Evolutionary conservation across 1,284 basidiomycete species (phyloP).

Genomic region (Heterobasidion annosum): DNA sequence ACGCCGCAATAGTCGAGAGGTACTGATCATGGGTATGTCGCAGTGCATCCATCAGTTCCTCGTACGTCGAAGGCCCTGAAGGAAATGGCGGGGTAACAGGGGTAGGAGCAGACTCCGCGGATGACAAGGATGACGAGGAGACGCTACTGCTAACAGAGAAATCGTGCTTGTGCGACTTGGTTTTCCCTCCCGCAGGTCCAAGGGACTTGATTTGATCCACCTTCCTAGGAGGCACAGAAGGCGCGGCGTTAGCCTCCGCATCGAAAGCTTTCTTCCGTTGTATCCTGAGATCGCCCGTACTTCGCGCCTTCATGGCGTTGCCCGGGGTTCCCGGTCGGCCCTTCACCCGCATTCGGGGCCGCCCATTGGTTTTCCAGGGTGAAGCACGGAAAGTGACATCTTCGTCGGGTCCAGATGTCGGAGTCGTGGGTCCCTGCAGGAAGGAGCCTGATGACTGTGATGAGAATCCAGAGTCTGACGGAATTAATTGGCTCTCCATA

Average conservation of each 20-base stretch:
- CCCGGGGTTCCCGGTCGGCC: conserved; percentile 20
- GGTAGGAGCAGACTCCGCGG: conserved; percentile 26
- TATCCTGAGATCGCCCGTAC: conserved; percentile 42
- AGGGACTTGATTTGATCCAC: conserved; percentile 2
- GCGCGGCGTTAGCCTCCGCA: conserved; percentile 17
- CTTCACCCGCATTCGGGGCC: conserved; percentile 11
- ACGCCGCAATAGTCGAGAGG: conserved; percentile 89
- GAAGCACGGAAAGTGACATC: conserved; percentile 8
- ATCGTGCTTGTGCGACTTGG: conserved; percentile 10
- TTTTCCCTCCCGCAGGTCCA: conserved; percentile 4
- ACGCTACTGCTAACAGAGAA: conserved; percentile 58
- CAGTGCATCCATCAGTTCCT: conserved; percentile 62
- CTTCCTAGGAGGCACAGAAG: conserved; percentile 15
- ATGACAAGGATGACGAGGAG: conserved; percentile 54
- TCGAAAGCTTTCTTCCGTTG: conserved; percentile 18
- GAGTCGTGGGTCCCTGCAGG: conserved; percentile 3
- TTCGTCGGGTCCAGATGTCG: conserved; percentile 5
- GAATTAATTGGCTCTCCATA: conserved; percentile 19
- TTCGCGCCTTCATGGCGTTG: conserved; percentile 36
- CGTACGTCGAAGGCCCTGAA: conserved; percentile 53
- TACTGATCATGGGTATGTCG: conserved; percentile 81
- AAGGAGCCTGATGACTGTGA: conserved; percentile 5
- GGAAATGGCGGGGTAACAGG: conserved; percentile 51
- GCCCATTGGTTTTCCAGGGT: conserved; percentile 4
- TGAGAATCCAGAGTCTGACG: conserved; percentile 18